Evolutionary conservation across 352 stramenopile species (phyloP).

Genomic region (Phytophthora macrochlamydospora): DNA sequence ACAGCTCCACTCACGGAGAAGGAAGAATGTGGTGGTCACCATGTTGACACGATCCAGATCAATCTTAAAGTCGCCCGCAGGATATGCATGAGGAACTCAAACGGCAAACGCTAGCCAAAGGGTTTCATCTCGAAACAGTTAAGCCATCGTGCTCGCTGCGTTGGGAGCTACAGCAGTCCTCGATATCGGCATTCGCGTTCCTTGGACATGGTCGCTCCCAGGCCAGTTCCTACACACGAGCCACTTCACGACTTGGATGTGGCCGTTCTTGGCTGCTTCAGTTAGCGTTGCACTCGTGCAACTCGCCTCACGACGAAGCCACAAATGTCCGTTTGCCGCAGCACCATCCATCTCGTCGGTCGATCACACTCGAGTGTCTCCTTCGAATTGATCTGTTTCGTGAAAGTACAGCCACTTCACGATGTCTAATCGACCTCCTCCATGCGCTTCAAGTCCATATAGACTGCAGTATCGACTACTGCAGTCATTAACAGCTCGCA

Average conservation of each 20-base stretch:
- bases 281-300: constrained; percentile 12
- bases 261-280: constrained; percentile 6
- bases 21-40: not conserved
- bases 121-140: no score
- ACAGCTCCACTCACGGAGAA: not conserved
- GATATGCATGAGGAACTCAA: no score
- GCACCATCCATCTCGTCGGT: not conserved
- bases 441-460: not conserved
- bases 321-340: constrained; percentile 6
- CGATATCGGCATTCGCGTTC: not conserved
- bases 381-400: not conserved
- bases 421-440: constrained; percentile 18
- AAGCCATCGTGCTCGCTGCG: no score
- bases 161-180: no score
- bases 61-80: not conserved
- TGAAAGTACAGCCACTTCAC: constrained; percentile 9
- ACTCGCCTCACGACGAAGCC: constrained; percentile 9
- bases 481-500: no score
- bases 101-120: no score
- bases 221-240: constrained; percentile 5
- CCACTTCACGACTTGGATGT: constrained; percentile 13
- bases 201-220: not conserved
- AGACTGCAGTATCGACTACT: no score
- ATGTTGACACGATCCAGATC: not conserved
- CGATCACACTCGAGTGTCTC: not conserved